Evolutionary conservation across 495 filamentous ascomycete species (phyloP).

Genomic region (Xylaria curta): DNA sequence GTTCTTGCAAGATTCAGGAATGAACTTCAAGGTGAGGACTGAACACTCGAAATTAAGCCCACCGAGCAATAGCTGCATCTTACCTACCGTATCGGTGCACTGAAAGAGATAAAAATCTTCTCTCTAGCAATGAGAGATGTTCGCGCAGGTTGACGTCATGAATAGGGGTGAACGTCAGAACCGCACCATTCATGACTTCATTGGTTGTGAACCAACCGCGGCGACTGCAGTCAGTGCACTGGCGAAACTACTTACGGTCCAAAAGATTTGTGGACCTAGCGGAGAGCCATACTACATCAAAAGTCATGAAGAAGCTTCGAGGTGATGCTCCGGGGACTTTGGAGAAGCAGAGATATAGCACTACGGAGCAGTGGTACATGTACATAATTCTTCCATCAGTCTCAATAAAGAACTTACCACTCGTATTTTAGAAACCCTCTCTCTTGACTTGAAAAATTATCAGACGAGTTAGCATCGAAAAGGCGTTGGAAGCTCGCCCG

Average conservation of each 20-base stretch:
- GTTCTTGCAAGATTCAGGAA: not conserved
- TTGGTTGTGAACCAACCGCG: not conserved
- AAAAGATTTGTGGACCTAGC: slow-evolving; percentile 20
- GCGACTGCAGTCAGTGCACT: too few relatives aligned
- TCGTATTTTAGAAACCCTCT: not conserved
- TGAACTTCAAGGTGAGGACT: not conserved
- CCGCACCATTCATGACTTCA: slow-evolving; percentile 37
- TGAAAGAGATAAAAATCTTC: slow-evolving; percentile 10
- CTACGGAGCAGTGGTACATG: not conserved
- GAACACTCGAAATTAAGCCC: not conserved
- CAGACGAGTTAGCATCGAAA: slow-evolving; percentile 31
- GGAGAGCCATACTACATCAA: slow-evolving; percentile 10
- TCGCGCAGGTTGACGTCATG: slow-evolving; percentile 37
- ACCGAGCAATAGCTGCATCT: not conserved
- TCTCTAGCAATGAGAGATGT: not conserved
- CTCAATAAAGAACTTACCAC: not conserved
- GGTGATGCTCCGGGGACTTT: not conserved
- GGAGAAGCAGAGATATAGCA: not conserved
- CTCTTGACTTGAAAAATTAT: not conserved
- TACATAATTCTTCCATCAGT: not conserved
- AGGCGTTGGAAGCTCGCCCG: slow-evolving; percentile 33
- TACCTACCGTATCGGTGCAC: too few relatives aligned
- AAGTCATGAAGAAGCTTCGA: not conserved
- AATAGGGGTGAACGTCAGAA: slow-evolving; percentile 29
- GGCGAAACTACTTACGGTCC: not conserved